A percentile compares a stretch with the other conserved stretches of the same genome.
Conservation (phyloP, 2,329 filamentous ascomycete genomes). For the Pseudogymnoascus sp. region DNA sequence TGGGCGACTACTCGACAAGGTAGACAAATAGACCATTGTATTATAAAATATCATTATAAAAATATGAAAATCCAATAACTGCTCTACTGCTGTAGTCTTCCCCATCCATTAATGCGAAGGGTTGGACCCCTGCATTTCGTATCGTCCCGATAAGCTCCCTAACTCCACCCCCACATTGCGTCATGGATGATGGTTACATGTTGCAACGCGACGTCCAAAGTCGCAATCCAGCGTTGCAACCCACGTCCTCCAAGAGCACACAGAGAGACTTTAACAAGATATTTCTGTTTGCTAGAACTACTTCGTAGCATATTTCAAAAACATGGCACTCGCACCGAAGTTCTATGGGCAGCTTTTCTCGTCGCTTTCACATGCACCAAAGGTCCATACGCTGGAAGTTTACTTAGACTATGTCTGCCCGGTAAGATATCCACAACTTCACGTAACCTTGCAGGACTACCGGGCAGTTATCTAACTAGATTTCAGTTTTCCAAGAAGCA, state of each 20-base stretch:
- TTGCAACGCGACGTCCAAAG: background rate
- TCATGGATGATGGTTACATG: background rate
- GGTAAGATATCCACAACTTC: constrained; percentile 23
- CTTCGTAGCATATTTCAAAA: constrained; percentile 13
- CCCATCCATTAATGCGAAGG: background rate
- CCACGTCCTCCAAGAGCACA: background rate
- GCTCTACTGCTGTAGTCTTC: background rate
- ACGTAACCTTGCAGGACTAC: background rate
- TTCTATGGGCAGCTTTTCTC: constrained; percentile 63
- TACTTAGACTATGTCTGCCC: constrained; percentile 90
- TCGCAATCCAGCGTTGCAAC: background rate
- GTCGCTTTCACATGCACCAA: constrained; percentile 32
- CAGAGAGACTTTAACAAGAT: background rate
- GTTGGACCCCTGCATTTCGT: background rate
- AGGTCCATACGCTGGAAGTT: constrained; percentile 52
- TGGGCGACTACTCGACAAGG: background rate
- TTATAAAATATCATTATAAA: background rate
- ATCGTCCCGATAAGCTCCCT: background rate
- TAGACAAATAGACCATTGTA: constrained; percentile 4
- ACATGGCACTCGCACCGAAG: constrained; percentile 68
- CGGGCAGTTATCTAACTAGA: constrained; percentile 29
- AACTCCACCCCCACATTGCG: background rate
- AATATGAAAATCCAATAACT: background rate
- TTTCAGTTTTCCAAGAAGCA: constrained; percentile 51
- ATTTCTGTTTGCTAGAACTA: background rate